Evolutionary conservation across 2,329 filamentous ascomycete genomes (phyloP).

Genomic region (Fusarium denticulatum): DNA sequence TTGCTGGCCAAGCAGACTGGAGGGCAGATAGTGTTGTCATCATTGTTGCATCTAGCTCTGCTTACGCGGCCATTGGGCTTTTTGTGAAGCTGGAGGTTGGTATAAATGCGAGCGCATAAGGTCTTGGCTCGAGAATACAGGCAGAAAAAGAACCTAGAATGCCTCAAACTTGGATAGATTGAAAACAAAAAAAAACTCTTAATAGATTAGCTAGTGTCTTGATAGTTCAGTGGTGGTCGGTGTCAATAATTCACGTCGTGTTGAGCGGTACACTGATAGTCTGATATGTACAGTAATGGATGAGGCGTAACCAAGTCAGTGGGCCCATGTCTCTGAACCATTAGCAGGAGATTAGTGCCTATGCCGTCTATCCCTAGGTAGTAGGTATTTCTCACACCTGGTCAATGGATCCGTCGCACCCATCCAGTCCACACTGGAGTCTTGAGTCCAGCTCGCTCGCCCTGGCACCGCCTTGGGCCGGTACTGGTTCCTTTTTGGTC

Average conservation of each 20-base stretch:
- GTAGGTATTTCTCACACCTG: slow-evolving; percentile 24
- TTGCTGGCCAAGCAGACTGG: slow-evolving; percentile 23
- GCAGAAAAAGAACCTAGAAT: background rate
- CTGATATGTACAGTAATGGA: background rate
- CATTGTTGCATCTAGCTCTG: slow-evolving; percentile 7
- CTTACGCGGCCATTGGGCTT: slow-evolving; percentile 18
- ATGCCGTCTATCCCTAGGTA: background rate
- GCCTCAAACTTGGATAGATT: background rate
- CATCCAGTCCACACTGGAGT: background rate
- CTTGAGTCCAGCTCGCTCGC: slow-evolving; percentile 23
- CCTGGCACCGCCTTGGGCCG: slow-evolving; percentile 17
- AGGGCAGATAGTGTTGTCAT: slow-evolving; percentile 19
- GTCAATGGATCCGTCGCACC: slow-evolving; percentile 18
- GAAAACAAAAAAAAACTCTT: slow-evolving; percentile 5
- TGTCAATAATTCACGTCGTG: slow-evolving; percentile 2
- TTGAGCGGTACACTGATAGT: background rate
- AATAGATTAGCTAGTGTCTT: slow-evolving; percentile 19
- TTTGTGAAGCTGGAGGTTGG: background rate
- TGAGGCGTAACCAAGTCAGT: background rate
- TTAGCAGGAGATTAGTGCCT: slow-evolving; percentile 33
- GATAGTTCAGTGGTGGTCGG: slow-evolving; percentile 9
- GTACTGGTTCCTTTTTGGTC: slow-evolving; percentile 29
- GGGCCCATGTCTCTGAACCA: slow-evolving; percentile 32
- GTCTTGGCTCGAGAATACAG: background rate
- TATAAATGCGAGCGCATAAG: slow-evolving; percentile 1